phyloP scores from a whole-genome alignment of 164 flowering plant genomes.

The Pachysandra terminalis region DNA sequence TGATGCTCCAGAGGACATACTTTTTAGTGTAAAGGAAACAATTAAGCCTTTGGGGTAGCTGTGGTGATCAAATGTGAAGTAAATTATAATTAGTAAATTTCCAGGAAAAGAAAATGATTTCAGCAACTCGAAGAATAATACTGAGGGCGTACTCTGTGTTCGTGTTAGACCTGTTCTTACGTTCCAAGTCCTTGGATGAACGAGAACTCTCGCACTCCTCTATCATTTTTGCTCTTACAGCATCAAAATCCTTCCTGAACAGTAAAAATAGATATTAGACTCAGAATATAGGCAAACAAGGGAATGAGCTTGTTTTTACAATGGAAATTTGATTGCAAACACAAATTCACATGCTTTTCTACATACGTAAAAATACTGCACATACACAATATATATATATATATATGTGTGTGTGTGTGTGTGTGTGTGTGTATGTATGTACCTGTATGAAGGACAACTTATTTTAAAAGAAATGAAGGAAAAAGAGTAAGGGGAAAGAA shows the following conservation, averaged over 20 bases:
- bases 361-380: too few species aligned
- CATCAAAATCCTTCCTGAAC: constrained; percentile 79
- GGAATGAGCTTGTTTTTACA: neutral
- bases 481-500: too few species aligned
- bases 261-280: neutral
- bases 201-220: constrained; percentile 42
- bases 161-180: constrained; percentile 33
- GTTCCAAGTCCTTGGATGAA: constrained; percentile 21
- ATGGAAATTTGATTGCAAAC: neutral
- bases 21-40: constrained; percentile 71
- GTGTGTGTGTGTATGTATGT: too few species aligned
- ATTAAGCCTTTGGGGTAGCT: constrained; percentile 93
- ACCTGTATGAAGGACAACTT: too few species aligned
- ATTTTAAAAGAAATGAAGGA: too few species aligned
- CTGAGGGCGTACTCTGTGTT: constrained; percentile 41
- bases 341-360: too few species aligned
- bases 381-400: too few species aligned
- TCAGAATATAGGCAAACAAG: neutral
- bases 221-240: constrained; percentile 43
- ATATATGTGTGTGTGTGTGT: too few species aligned
- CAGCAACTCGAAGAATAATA: neutral
- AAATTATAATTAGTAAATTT: constrained; percentile 8
- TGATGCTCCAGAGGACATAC: constrained; percentile 28
- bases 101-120: neutral
- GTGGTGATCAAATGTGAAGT: constrained; percentile 13